A percentile compares a stretch with the other conserved stretches of the same genome.
Conservation (phyloP, 352 stramenopile species). For the Phytophthora pseudosyringae region DNA sequence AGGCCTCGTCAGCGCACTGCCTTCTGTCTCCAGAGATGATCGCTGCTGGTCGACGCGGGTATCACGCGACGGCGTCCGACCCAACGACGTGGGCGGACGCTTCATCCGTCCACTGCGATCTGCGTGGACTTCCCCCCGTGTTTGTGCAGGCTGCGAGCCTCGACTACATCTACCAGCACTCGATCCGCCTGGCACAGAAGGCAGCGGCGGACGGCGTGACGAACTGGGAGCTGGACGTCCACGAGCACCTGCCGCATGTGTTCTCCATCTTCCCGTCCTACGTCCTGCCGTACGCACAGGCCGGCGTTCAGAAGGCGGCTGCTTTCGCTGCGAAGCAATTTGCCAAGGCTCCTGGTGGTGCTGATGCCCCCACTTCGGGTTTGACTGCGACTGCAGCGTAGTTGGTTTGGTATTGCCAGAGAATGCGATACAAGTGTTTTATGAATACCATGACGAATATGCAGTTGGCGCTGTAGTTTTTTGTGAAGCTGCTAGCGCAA, state of each 20-base stretch:
- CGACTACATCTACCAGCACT: slow-evolving; percentile 51
- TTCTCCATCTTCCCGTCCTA: slow-evolving; percentile 47
- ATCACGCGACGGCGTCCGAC: slow-evolving; percentile 28
- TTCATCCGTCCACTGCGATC: slow-evolving; percentile 59
- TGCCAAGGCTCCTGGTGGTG: neutral
- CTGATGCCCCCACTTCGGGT: neutral
- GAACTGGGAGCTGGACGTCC: slow-evolving; percentile 55
- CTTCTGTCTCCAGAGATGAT: slow-evolving; percentile 39
- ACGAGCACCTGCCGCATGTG: slow-evolving; percentile 46
- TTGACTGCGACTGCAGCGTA: slow-evolving; percentile 20
- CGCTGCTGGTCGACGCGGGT: slow-evolving; percentile 20
- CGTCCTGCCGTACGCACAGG: slow-evolving; percentile 44
- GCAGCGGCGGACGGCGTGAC: slow-evolving; percentile 39
- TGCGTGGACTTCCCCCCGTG: slow-evolving; percentile 47
- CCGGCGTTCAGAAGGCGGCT: slow-evolving; percentile 42
- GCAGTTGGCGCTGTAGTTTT: too few species aligned
- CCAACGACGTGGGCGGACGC: slow-evolving; percentile 42
- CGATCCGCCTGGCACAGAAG: slow-evolving; percentile 42
- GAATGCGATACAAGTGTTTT: too few species aligned
- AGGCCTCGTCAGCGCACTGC: slow-evolving; percentile 29
- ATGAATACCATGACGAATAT: too few species aligned
- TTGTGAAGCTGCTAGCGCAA: slow-evolving; percentile 6
- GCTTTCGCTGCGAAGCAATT: slow-evolving; percentile 46
- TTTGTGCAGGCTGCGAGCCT: slow-evolving; percentile 50
- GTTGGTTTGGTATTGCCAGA: neutral